These are phyloP conservation scores for Tricharina praecox DNA, from an alignment of 495 filamentous ascomycete genomes.

Conservation along the genomic window DNA sequence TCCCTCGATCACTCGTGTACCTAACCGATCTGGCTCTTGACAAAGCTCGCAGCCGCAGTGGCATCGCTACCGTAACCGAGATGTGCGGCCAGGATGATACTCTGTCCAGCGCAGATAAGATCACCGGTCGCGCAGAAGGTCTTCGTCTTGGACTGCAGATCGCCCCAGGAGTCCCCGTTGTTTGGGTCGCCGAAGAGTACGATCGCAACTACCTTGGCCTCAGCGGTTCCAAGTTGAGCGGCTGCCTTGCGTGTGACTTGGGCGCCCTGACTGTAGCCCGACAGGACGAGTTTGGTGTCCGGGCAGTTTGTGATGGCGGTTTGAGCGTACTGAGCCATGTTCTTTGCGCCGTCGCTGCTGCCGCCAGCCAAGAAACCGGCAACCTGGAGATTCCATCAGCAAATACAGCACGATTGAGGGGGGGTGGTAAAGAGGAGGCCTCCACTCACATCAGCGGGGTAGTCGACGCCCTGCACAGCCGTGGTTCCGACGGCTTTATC, in stretches of 20 bases:
- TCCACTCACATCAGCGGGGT: constrained; percentile 26
- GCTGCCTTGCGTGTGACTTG: constrained; percentile 16
- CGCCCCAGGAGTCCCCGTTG: constrained; percentile 9
- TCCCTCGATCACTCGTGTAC: too few species aligned
- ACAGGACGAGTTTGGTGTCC: constrained; percentile 41
- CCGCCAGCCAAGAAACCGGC: not conserved
- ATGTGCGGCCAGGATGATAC: constrained; percentile 7
- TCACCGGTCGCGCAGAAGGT: constrained; percentile 12
- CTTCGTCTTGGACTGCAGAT: constrained; percentile 2
- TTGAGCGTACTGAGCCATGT: constrained; percentile 27
- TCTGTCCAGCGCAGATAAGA: constrained; percentile 12
- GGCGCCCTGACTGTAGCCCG: constrained; percentile 15
- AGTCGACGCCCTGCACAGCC: constrained; percentile 37
- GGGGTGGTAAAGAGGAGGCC: too few species aligned
- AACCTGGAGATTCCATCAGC: not conserved
- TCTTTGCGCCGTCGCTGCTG: not conserved
- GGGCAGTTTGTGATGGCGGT: constrained; percentile 37
- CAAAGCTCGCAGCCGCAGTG: constrained; percentile 5
- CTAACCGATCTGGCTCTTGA: not conserved
- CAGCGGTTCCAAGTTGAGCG: not conserved
- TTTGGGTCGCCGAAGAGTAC: constrained; percentile 18
- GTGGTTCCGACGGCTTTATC: constrained; percentile 29
- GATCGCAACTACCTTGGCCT: constrained; percentile 8
- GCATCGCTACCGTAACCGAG: constrained; percentile 7
- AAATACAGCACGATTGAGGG: too few species aligned